Conservation (phyloP, 768 basidiomycete genomes). For the Naematelia encephala region DNA sequence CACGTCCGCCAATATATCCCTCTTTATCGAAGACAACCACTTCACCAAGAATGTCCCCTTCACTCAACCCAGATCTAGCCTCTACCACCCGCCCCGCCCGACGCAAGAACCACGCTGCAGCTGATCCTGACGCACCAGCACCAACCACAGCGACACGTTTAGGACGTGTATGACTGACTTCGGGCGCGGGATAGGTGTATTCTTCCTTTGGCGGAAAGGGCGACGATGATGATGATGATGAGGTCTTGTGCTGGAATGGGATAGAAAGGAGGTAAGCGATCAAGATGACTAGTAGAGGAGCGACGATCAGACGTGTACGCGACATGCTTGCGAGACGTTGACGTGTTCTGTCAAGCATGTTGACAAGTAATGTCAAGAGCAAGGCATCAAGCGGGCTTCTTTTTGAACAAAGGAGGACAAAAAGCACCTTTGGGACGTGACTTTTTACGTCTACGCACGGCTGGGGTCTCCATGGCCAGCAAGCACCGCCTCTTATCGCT, state of each 20-base stretch:
- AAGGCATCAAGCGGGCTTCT: too few relatives aligned
- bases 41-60: slow-evolving; percentile 64
- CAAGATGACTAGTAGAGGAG: slow-evolving; percentile 8
- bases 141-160: slow-evolving; percentile 77
- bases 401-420: too few relatives aligned
- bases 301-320: neutral
- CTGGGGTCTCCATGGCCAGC: too few relatives aligned
- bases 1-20: slow-evolving; percentile 77
- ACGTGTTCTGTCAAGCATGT: slow-evolving; percentile 1
- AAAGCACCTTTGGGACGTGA: too few relatives aligned
- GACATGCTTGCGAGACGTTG: neutral
- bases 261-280: slow-evolving; percentile 1
- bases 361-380: too few relatives aligned
- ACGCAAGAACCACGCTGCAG: slow-evolving; percentile 63
- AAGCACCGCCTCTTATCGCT: too few relatives aligned
- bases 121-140: slow-evolving; percentile 81
- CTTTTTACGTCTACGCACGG: too few relatives aligned
- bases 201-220: slow-evolving; percentile 7
- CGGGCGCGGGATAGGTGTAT: slow-evolving; percentile 13
- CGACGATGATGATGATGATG: slow-evolving; percentile 4
- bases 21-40: slow-evolving; percentile 80
- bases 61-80: slow-evolving; percentile 47
- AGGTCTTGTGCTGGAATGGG: neutral
- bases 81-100: slow-evolving; percentile 78
- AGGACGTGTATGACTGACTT: slow-evolving; percentile 16